These are phyloP conservation scores for Brasilioporus rufonigricans DNA, from an alignment of 768 basidiomycete species.

Conservation along the genomic window DNA sequence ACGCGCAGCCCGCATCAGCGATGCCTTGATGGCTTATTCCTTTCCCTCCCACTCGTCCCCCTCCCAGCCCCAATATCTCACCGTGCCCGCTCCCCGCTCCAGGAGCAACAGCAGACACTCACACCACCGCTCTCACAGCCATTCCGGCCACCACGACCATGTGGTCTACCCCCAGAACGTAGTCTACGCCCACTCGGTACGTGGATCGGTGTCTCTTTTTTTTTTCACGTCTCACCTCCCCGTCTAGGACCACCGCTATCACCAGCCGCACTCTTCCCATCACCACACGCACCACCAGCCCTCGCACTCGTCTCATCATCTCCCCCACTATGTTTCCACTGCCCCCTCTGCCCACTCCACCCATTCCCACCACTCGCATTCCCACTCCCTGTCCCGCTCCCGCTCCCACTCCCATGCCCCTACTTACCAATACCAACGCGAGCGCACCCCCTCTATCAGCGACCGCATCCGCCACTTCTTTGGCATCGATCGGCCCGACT, in stretches of 20 bases:
- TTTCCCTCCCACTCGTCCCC: constrained; percentile 17
- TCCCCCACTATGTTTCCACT: constrained; percentile 9
- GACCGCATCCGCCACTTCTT: constrained; percentile 41
- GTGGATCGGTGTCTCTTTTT: not conserved
- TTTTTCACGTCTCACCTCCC: not conserved
- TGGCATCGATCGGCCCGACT: constrained; percentile 26
- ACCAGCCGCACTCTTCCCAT: constrained; percentile 16
- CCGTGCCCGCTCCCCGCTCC: not conserved
- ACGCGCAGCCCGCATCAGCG: not conserved
- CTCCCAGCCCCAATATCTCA: constrained; percentile 4
- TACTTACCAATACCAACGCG: constrained; percentile 7
- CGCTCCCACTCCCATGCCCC: constrained; percentile 7
- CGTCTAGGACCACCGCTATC: constrained; percentile 22
- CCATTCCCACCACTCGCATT: constrained; percentile 11
- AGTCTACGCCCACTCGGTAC: constrained; percentile 14
- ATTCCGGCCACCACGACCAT: not conserved
- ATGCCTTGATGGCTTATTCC: constrained; percentile 27
- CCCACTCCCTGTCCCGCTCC: constrained; percentile 9
- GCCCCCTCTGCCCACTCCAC: not conserved
- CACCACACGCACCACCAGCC: constrained; percentile 14
- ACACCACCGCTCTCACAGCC: constrained; percentile 11
- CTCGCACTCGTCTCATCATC: constrained; percentile 19
- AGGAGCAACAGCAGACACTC: constrained; percentile 21
- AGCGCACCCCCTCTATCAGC: constrained; percentile 28
- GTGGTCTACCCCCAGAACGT: too few species aligned